These are phyloP conservation scores for Microsporum ferrugineum DNA, from an alignment of 2,329 filamentous ascomycete species.

Conservation along the genomic window DNA sequence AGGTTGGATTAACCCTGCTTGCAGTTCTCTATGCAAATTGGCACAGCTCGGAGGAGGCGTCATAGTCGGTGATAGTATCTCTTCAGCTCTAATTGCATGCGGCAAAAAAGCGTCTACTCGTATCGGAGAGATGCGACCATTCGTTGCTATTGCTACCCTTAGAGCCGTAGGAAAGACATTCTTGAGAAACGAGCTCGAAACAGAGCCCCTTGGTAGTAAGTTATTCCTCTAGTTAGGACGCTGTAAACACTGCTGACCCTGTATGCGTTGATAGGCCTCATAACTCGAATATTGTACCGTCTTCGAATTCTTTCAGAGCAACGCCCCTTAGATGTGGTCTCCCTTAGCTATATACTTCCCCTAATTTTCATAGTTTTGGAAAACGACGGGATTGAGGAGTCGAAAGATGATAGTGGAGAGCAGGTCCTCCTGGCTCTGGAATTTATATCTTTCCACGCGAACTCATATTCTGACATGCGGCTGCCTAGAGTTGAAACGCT, in stretches of 20 bases:
- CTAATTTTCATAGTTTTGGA: conserved; percentile 68
- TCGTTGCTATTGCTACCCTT: conserved; percentile 78
- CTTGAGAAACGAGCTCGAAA: conserved; percentile 58
- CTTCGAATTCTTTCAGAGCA: conserved; percentile 85
- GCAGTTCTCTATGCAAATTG: conserved; percentile 61
- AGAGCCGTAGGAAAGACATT: conserved; percentile 64
- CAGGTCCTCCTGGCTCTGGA: conserved; percentile 84
- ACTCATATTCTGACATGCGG: conserved; percentile 58
- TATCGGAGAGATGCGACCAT: conserved; percentile 64
- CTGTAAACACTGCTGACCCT: not conserved
- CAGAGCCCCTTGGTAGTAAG: conserved; percentile 65
- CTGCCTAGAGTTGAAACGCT: conserved; percentile 68
- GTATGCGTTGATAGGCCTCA: conserved; percentile 39
- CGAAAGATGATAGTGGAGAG: conserved; percentile 63
- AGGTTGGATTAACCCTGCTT: conserved; percentile 75
- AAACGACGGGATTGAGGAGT: conserved; percentile 60
- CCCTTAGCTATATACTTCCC: conserved; percentile 76
- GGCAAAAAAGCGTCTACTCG: conserved; percentile 62
- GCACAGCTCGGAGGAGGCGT: conserved; percentile 63
- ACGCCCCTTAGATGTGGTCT: conserved; percentile 80
- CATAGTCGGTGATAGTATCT: conserved; percentile 68
- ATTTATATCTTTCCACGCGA: conserved; percentile 78
- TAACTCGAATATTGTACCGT: conserved; percentile 82
- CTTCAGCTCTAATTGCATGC: conserved; percentile 67
- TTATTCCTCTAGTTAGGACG: conserved; percentile 4